Percentiles rank a stretch among this genome's conserved stretches.
These are phyloP conservation scores for Protomyces pachydermus DNA, from an alignment of 1,139 yeast species.

Conservation along the genomic window DNA sequence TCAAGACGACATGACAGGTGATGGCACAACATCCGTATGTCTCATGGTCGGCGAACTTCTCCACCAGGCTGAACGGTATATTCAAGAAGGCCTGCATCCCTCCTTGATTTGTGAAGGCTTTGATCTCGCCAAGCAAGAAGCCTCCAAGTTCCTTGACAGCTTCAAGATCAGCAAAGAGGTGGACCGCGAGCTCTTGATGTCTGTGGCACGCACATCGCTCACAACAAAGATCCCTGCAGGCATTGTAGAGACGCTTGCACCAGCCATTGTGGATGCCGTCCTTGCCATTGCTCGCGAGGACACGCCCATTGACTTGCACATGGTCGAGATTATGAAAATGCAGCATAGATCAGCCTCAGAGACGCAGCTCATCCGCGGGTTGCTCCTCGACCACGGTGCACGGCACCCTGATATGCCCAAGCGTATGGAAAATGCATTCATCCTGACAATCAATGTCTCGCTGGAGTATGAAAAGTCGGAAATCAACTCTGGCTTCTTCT, in stretches of 20 bases:
- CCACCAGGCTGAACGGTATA: constrained; percentile 89
- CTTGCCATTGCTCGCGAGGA: constrained; percentile 58
- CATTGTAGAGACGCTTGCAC: constrained; percentile 73
- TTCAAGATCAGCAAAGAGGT: constrained; percentile 49
- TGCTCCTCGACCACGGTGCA: constrained; percentile 96
- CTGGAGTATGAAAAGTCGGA: constrained; percentile 97
- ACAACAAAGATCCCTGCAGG: constrained; percentile 78
- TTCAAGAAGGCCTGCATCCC: constrained; percentile 94
- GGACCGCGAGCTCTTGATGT: constrained; percentile 82
- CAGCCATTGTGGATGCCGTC: constrained; percentile 95
- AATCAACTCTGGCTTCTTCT: constrained; percentile 93
- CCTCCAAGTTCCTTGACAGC: constrained; percentile 58
- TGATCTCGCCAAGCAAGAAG: constrained; percentile 75
- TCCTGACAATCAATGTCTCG: constrained; percentile 85
- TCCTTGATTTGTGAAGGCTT: constrained; percentile 92
- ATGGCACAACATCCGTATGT: constrained; percentile 97
- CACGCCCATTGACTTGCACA: constrained; percentile 73
- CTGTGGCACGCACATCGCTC: constrained; percentile 85
- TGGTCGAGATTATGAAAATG: constrained; percentile 98
- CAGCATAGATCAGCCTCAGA: constrained; percentile 84
- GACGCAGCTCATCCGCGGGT: constrained; percentile 77
- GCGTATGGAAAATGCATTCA: constrained; percentile 71
- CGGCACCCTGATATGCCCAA: constrained; percentile 99
- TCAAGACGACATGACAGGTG: constrained; percentile 98
- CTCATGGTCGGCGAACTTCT: constrained; percentile 89